A percentile compares a stretch with the other conserved stretches of the same genome.
These are phyloP conservation scores for Sporothrix variecibatus DNA, from an alignment of 2,329 filamentous ascomycete genomes.

Conservation along the genomic window DNA sequence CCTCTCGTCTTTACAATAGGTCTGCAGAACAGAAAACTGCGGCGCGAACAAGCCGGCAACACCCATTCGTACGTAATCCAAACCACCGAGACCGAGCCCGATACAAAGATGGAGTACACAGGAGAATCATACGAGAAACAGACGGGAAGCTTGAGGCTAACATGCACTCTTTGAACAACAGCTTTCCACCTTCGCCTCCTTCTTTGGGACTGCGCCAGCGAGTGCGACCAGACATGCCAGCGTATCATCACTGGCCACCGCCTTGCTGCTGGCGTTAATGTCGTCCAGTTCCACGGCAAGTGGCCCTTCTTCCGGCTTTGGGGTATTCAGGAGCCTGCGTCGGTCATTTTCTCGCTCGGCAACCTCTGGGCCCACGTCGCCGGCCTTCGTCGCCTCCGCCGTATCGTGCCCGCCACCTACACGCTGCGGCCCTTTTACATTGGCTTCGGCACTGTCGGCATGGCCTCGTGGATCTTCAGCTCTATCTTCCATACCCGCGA, in stretches of 20 bases:
- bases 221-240: conserved; percentile 98
- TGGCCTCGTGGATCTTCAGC: conserved; percentile 83
- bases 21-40: conserved; percentile 82
- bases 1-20: conserved; percentile 48
- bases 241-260: conserved; percentile 81
- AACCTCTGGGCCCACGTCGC: conserved; percentile 85
- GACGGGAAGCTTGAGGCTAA: neutral
- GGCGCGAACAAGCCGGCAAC: conserved; percentile 58
- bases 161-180: conserved; percentile 40
- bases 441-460: conserved; percentile 75
- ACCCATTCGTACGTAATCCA: conserved; percentile 64
- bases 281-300: conserved; percentile 97
- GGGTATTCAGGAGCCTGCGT: conserved; percentile 93
- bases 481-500: conserved; percentile 92
- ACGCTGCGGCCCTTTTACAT: conserved; percentile 79
- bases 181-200: conserved; percentile 83
- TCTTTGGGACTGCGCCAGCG: conserved; percentile 86
- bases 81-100: neutral
- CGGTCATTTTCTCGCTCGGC: conserved; percentile 87
- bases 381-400: conserved; percentile 71
- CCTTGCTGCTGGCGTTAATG: conserved; percentile 62
- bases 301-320: conserved; percentile 93
- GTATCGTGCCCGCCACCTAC: conserved; percentile 71
- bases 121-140: neutral
- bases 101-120: neutral